Conservation (phyloP, 176 grass and related monocot species). For the Bonia amplexicaulis region DNA sequence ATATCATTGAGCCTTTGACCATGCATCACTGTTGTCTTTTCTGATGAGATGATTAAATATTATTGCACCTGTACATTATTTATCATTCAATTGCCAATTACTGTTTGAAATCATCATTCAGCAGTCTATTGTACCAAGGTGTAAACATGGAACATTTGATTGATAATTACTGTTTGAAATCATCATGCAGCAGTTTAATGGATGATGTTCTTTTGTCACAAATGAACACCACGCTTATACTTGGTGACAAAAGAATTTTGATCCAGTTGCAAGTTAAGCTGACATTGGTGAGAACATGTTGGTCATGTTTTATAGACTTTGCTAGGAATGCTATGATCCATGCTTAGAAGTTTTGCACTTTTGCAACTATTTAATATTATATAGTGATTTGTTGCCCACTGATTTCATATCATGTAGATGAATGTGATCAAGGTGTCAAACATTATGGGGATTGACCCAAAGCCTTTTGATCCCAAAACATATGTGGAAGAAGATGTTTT, state of each 20-base stretch:
- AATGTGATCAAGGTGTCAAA: slow-evolving; percentile 97
- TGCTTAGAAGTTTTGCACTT: not conserved
- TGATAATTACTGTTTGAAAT: too few species aligned
- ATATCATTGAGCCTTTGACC: not conserved
- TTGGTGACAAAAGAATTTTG: not conserved
- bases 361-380: not conserved
- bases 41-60: slow-evolving; percentile 7
- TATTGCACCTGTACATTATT: not conserved
- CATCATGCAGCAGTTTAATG: not conserved
- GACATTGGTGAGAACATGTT: not conserved
- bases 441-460: slow-evolving; percentile 93
- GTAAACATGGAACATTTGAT: too few species aligned
- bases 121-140: not conserved
- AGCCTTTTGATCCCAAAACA: slow-evolving; percentile 87
- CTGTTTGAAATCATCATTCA: not conserved
- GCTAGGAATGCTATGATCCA: not conserved
- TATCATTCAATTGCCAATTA: slow-evolving; percentile 17
- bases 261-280: not conserved
- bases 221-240: not conserved
- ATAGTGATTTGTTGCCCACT: slow-evolving; percentile 2
- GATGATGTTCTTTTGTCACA: not conserved
- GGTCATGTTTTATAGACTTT: not conserved
- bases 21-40: not conserved
- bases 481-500: slow-evolving; percentile 90
- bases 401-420: slow-evolving; percentile 64